Percentiles rank a stretch among this genome's conserved stretches.
Evolutionary conservation across 179 eudicot genomes (phyloP).

Genomic region (Sideroxylon spinosum): DNA sequence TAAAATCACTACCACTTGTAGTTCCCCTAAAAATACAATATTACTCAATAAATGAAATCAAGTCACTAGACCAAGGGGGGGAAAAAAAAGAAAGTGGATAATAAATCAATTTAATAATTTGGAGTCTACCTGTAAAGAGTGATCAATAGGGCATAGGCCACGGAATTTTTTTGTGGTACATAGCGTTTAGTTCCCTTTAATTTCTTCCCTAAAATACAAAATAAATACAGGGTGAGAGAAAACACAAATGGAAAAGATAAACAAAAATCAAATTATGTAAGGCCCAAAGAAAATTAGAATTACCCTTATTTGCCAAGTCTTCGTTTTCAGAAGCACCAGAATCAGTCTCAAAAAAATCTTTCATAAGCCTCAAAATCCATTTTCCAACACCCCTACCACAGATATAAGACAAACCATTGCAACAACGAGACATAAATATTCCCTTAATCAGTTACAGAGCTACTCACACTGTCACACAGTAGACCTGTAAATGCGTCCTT

Average conservation of each 20-base stretch:
- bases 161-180: conserved; percentile 86
- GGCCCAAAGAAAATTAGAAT: background rate
- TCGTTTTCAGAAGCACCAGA: conserved; percentile 39
- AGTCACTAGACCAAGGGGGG: background rate
- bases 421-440: background rate
- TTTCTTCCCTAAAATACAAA: conserved; percentile 48
- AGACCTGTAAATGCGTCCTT: background rate
- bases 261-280: background rate
- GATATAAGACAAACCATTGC: conserved; percentile 10
- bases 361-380: conserved; percentile 69
- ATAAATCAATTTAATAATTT: background rate
- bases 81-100: background rate
- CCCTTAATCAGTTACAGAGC: background rate
- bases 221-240: background rate
- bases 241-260: background rate
- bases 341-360: conserved; percentile 54
- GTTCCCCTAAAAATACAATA: conserved; percentile 42
- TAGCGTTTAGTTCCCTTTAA: conserved; percentile 46
- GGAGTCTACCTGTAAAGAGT: conserved; percentile 64
- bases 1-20: conserved; percentile 47
- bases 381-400: conserved; percentile 78
- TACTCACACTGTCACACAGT: conserved; percentile 6
- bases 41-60: background rate
- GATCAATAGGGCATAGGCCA: conserved; percentile 76
- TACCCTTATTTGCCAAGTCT: conserved; percentile 45